These are phyloP conservation scores for Kernera saxatilis DNA, from an alignment of 345 rosid species.

Conservation along the genomic window DNA sequence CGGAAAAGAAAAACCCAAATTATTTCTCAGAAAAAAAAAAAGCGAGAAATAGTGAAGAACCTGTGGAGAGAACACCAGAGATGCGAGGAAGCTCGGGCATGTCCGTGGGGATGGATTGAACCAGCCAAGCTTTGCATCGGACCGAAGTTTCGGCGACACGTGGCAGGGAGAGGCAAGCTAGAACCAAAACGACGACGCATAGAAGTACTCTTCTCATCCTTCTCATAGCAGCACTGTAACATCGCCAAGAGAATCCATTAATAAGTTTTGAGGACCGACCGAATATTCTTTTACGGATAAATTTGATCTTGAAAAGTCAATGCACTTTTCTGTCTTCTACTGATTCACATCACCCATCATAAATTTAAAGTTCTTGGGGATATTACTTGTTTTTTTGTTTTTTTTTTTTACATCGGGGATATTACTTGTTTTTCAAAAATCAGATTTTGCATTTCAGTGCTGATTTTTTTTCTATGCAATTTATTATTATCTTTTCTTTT, in stretches of 20 bases:
- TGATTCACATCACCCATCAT: not conserved
- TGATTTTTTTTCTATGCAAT: too few relatives aligned
- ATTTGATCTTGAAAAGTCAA: not conserved
- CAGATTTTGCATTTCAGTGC: too few relatives aligned
- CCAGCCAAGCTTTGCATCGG: slow-evolving; percentile 84
- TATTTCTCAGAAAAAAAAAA: too few relatives aligned
- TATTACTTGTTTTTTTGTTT: too few relatives aligned
- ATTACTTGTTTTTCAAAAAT: too few relatives aligned
- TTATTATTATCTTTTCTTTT: too few relatives aligned
- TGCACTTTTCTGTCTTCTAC: not conserved
- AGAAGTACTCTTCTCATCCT: not conserved
- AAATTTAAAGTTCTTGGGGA: too few relatives aligned
- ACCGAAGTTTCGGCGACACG: slow-evolving; percentile 24
- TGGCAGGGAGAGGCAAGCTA: slow-evolving; percentile 23
- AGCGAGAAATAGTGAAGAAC: slow-evolving; percentile 26
- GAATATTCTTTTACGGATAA: slow-evolving; percentile 2
- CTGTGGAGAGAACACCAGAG: slow-evolving; percentile 74
- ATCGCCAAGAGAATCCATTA: not conserved
- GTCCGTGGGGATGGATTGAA: slow-evolving; percentile 88
- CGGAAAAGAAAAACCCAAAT: too few relatives aligned
- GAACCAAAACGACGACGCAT: slow-evolving; percentile 19
- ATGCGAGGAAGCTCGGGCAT: slow-evolving; percentile 69
- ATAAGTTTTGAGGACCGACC: not conserved
- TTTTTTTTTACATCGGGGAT: too few relatives aligned
- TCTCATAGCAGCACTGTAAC: not conserved